Evolutionary conservation across 163 green algal species (phyloP).

Genomic region (Coccomyxa subellipsoidea): DNA sequence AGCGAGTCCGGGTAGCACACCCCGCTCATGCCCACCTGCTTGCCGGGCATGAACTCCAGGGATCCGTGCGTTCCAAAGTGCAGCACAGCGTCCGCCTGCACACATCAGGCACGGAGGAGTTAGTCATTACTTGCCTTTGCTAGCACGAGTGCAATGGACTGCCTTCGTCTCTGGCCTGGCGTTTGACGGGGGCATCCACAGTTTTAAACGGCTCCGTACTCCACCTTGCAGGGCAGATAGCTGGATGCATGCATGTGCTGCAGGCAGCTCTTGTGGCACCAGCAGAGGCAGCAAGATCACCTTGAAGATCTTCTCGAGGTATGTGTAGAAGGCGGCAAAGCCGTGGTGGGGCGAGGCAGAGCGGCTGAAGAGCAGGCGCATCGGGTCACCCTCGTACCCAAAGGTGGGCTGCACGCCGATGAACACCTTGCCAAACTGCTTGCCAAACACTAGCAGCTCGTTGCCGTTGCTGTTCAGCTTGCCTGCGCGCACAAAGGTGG

Average conservation of each 20-base stretch:
- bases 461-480: conserved; percentile 96
- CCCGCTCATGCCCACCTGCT: conserved; percentile 97
- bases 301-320: conserved; percentile 93
- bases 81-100: conserved; percentile 91
- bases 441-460: conserved; percentile 94
- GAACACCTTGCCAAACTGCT: conserved; percentile 98
- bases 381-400: conserved; percentile 97
- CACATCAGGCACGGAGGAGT: background rate
- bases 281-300: background rate
- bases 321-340: conserved; percentile 99
- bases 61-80: conserved; percentile 99
- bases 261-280: background rate
- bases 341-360: conserved; percentile 94
- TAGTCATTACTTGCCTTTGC: too few relatives aligned
- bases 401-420: conserved; percentile 99
- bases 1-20: conserved; percentile 96
- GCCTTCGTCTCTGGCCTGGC: too few relatives aligned
- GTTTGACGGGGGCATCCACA: too few relatives aligned
- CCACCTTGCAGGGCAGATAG: too few relatives aligned
- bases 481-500: too few relatives aligned
- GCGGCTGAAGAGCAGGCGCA: conserved; percentile 96
- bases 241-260: too few relatives aligned
- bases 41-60: conserved; percentile 99
- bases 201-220: too few relatives aligned
- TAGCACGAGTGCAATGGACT: too few relatives aligned